phyloP scores from a whole-genome alignment of 768 basidiomycete species.

The Suillus fuscotomentosus region DNA sequence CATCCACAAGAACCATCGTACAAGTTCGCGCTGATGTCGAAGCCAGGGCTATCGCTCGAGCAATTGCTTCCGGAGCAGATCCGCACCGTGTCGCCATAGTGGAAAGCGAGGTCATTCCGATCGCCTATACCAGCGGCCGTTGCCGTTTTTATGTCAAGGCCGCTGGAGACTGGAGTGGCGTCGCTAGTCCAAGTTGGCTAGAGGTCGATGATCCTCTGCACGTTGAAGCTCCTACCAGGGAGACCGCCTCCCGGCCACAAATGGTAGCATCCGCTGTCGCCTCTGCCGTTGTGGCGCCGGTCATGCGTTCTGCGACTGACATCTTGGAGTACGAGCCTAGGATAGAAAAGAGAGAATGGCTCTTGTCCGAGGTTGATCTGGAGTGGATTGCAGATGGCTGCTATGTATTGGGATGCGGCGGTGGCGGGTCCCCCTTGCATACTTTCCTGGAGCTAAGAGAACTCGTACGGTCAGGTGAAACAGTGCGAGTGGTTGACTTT shows the following conservation, averaged over 20 bases:
- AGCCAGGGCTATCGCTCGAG: conserved; percentile 39
- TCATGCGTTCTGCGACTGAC: conserved; percentile 16
- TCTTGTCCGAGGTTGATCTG: conserved; percentile 44
- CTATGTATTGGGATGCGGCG: conserved; percentile 60
- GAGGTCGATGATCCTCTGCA: conserved; percentile 12
- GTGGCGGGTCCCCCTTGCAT: conserved; percentile 59
- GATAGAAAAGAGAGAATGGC: conserved; percentile 43
- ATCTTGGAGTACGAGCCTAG: conserved; percentile 36
- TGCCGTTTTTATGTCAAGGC: conserved; percentile 56
- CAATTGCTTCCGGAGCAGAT: conserved; percentile 46
- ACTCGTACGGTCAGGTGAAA: conserved; percentile 47
- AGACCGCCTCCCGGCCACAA: neutral
- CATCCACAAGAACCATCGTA: conserved; percentile 31
- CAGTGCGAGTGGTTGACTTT: conserved; percentile 45
- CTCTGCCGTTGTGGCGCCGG: conserved; percentile 17
- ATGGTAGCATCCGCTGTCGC: conserved; percentile 5
- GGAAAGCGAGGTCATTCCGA: conserved; percentile 54
- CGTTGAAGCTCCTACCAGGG: conserved; percentile 7
- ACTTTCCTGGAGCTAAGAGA: conserved; percentile 50
- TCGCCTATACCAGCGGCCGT: conserved; percentile 32
- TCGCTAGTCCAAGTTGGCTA: conserved; percentile 19
- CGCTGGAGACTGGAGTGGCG: conserved; percentile 48
- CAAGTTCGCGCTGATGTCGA: conserved; percentile 34
- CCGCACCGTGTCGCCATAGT: conserved; percentile 45
- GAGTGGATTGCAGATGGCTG: conserved; percentile 66